Evolutionary conservation across 495 filamentous ascomycete species (phyloP), one percentile per base, ranked within the genome.

Genomic region (Astrocystis sublimbata): DNA sequence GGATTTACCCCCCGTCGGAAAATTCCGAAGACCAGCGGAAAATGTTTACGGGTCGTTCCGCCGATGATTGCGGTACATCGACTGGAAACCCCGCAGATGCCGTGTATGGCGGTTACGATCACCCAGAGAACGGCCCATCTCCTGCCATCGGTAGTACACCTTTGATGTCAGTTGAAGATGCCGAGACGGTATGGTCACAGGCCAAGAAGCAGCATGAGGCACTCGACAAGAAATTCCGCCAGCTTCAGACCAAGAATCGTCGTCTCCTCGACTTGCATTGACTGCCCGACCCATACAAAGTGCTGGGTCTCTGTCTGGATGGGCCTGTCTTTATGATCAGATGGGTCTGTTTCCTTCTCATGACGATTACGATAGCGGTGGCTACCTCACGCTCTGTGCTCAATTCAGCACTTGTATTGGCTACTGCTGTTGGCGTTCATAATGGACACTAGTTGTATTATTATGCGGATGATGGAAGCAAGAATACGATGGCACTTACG

Each of bases 181-280:
- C 84, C 5, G 88, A 91, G 73, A 75, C 73, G 57, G 83, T 79
- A 33, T 76, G 88, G 65, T 60, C 76, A 17, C 66, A 71, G 10
- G 79, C 83, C n/a, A 80, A 80, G 63, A 89, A 86, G 77, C 88
- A 91, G 67, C 81, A 85, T 35, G 89, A 92, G 55, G 80, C 71
- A 58, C 68, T 90, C 8, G 89, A 91, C 73, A 91, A 89, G 79
- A 86, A 78, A 64, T 68, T 90, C 21, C 81, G 79, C 62, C 76
- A 79, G 54, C 57, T 89, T 36, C 76, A 88, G 58, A 85, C 85
- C 65, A 86, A 82, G 79, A 90, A 90, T 65, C 74, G 81, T 4
- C 63, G 68, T 6, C 59, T 70, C 9, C 63, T 72, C 35, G 70
- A 66, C n/a, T 42, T 72, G 49, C 70, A 72, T 72, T 72, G 70